Evolutionary conservation across 2,329 filamentous ascomycete genomes (phyloP), one percentile per base, ranked within the genome.

Genomic region (Aureobasidium namibiae): DNA sequence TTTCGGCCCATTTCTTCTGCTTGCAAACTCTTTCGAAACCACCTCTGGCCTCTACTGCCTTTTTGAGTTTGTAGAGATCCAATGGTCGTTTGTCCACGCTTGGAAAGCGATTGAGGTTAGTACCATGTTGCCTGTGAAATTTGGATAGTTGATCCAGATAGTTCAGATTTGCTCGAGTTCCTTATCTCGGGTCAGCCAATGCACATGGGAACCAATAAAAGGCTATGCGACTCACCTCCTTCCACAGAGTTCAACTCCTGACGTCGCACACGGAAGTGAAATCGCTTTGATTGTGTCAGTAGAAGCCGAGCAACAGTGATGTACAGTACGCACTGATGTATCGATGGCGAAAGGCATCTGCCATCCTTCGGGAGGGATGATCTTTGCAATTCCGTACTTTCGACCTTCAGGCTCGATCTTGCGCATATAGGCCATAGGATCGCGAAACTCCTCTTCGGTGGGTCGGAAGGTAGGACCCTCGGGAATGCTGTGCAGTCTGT

Each of bases 1-100:
- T 97, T 73, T 99, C 94, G 16, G 94, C 94, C 94, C 94, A 99
- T 76, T 97, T 97, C 76, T 99, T 99, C 59, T 87, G 82, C 74
- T 96, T 96, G 80, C 94, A 99, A 45, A 99, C 94, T 69, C 89
- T 89, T 59, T 96, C 92, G 67, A 99, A 99, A 3, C 94, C 94
- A 48, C 94, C 94, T 63, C 94, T 85, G 31, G 90, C 87, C 70
- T 97, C 94, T 36, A 99, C 94, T 0, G 92, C 92, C 71, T 97
- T 97, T 73, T 97, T 97, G 61, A 99, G 78, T 67, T 92, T 90
- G 75, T 95, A 99, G 16, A 99, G 79, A 69, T 99, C 94, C 53
- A 99, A 82, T 0, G 94, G 94, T 61, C 95, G 91, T 76, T 99
- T 99, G 75, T 99, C 94, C 61, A 99, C 94, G 69, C 92, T 96